Base-by-base conservation (phyloP, 2,329 filamentous ascomycete genomes). In the Lasiodiplodia hormozganensis region DNA sequence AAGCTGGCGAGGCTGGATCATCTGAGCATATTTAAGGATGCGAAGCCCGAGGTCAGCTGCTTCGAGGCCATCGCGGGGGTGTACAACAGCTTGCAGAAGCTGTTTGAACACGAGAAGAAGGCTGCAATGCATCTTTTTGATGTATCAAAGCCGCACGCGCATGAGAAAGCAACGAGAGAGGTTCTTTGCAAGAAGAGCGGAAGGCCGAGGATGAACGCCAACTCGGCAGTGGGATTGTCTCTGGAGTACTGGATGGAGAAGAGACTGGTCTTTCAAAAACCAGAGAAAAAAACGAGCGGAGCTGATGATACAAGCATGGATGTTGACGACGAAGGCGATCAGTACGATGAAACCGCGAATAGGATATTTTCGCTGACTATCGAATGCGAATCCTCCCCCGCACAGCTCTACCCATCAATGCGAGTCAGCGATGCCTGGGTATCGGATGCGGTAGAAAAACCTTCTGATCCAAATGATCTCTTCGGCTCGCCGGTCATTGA, bases 201-300 rank as follows among this genome's bases (percentile, higher is more conserved):
- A 2, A 85, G 85, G 36, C 92, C 92, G 0, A 81, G 85, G 36
- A 91, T 95, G 86, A 91, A 96, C 78, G 85, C 86, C 16, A 84
- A 88, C 62, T 85, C 86, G 25, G 86, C 85, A 62, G 82, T 95
- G 31, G 93, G 93, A 0, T 80, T 95, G 68, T 88, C 87, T 60
- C 74, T 96, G 49, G 90, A 93, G 71, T 96, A 95, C 77, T 96
- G 92, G 92, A 90, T 88, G 77, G 85, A 90, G 72, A 82, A 84
- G 67, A 84, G 87, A 57, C 14, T 49, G 21, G 77, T 88, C 18
- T 79, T 76, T 36, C 68, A 71, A 4, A 72, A 69, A 38, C 68
- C 67, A n/a, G 47, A 69, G 8, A 68, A 72, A 56, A 52, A 67
- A 18, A 36, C 60, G 76, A 76, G 79, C 21, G 82, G 75, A 36